Base-by-base conservation (phyloP, 2,329 filamentous ascomycete species). In the Fusarium foetens region DNA sequence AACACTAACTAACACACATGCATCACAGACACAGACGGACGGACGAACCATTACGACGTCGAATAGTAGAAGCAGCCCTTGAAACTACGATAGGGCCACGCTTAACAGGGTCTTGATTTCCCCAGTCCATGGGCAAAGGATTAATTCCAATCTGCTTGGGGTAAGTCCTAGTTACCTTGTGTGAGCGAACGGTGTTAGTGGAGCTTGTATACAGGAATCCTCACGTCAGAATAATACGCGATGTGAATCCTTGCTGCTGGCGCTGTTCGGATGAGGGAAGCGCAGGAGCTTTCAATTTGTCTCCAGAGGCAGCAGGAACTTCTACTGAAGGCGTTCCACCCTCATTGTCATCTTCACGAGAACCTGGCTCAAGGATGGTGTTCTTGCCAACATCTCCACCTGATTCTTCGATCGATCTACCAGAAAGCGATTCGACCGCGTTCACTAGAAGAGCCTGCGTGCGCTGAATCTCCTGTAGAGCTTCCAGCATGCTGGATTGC, bases 91-190 rank as follows among this genome's bases (percentile, higher is more conserved):
- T 93, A 8, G 95, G 95, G 4, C 95, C 96, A 81, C 95, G 90
- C 76, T 90, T 86, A 64, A 87, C 81, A 42, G 93, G 90, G 80
- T 97, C 93, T 60, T 88, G 83, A 61, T 94, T 90, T 55, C 95
- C 95, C 95, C 95, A 98, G 75, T 93, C 88, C 86, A 98, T 90
- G 27, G 91, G 89, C 57, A 98, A 84, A n/a, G 95, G 95, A 73
- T 97, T 93, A 81, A 98, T 95, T 70, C 95, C 95, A 73, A 93
- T 94, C 83, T 98, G 95, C 76, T 94, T 94, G 33, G 95, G 95
- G 82, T 98, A 98, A 10, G 95, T 97, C 55, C 88, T 90, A 46
- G 17, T 51, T 41, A 64, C 43, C 36, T 42, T 36, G 39, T 45
- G 58, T 76, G 52, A 71, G 63, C 58, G 60, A 27, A 45, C 29